phyloP scores from a whole-genome alignment of 495 filamentous ascomycete species.

The Hypoxylon crocopeplum region DNA sequence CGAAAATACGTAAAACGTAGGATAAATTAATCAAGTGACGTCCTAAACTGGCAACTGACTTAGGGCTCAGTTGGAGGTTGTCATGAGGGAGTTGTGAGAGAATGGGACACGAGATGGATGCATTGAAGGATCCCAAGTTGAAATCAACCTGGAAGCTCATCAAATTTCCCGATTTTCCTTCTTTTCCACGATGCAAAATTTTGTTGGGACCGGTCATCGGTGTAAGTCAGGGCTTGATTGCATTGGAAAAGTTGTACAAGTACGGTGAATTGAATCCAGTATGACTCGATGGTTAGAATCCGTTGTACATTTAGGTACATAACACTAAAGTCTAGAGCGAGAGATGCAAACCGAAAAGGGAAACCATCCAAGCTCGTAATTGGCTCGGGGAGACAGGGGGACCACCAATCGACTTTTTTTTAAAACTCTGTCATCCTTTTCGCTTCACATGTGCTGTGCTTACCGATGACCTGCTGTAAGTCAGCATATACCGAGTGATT shows the following conservation, averaged over 20 bases:
- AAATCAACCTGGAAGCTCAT: conserved; percentile 4
- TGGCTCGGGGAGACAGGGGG: conserved; percentile 23
- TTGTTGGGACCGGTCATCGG: conserved; percentile 32
- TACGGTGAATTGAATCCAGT: too few relatives aligned
- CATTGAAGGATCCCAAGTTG: conserved; percentile 9
- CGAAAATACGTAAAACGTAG: neutral
- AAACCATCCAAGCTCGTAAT: conserved; percentile 22
- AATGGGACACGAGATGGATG: neutral
- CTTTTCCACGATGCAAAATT: conserved; percentile 14
- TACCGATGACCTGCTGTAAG: neutral
- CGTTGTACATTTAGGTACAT: conserved; percentile 2
- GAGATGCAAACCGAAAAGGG: conserved; percentile 16
- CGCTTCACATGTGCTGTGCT: neutral
- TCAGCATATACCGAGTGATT: neutral
- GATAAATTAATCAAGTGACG: conserved; percentile 19
- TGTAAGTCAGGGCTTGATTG: neutral
- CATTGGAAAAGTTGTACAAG: neutral
- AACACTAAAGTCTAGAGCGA: neutral
- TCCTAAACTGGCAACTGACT: conserved; percentile 19
- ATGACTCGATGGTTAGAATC: too few relatives aligned
- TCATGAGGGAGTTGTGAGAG: neutral
- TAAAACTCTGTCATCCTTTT: neutral
- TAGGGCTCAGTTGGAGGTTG: neutral
- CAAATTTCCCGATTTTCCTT: conserved; percentile 11
- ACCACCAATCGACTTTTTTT: conserved; percentile 3